Percentiles rank a stretch among this genome's conserved stretches.
phyloP scores from a whole-genome alignment of 2,329 filamentous ascomycete genomes.

The Aspergillus novofumigatus region DNA sequence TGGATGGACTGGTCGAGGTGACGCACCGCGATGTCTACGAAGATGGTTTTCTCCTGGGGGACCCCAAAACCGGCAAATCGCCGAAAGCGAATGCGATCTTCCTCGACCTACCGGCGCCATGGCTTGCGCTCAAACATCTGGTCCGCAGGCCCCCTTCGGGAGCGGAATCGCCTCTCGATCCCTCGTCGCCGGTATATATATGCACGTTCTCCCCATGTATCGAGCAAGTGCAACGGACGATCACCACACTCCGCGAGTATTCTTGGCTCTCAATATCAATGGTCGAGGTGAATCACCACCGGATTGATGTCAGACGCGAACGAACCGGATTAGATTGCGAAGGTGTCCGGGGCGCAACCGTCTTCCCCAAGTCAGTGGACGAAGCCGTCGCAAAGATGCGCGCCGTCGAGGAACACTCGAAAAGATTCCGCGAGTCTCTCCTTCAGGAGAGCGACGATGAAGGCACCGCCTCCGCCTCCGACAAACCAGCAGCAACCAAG shows the following conservation, averaged over 20 bases:
- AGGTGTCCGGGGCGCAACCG: conserved; percentile 61
- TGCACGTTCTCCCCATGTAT: conserved; percentile 98
- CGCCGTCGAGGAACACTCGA: conserved; percentile 66
- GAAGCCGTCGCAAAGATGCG: conserved; percentile 73
- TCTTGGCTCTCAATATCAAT: conserved; percentile 92
- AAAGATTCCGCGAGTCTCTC: conserved; percentile 55
- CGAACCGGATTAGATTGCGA: conserved; percentile 70
- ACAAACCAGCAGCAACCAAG: conserved; percentile 20
- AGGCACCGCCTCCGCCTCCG: conserved; percentile 1
- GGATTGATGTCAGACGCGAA: conserved; percentile 78
- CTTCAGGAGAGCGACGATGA: conserved; percentile 17
- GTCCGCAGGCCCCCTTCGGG: conserved; percentile 35
- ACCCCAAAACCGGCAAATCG: conserved; percentile 31
- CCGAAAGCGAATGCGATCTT: conserved; percentile 47
- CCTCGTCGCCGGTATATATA: conserved; percentile 67
- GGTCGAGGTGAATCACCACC: conserved; percentile 79
- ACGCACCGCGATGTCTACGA: conserved; percentile 49
- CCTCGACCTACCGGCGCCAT: conserved; percentile 49
- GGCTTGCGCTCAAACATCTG: conserved; percentile 47
- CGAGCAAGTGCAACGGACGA: conserved; percentile 86
- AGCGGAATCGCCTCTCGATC: conserved; percentile 58
- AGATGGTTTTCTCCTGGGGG: conserved; percentile 43
- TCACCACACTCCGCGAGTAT: conserved; percentile 71
- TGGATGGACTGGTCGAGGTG: conserved; percentile 42
- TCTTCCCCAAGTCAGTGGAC: conserved; percentile 63